These are phyloP conservation scores for Gossypium sturtianum DNA, from an alignment of 345 rosid genomes.

Conservation along the genomic window DNA sequence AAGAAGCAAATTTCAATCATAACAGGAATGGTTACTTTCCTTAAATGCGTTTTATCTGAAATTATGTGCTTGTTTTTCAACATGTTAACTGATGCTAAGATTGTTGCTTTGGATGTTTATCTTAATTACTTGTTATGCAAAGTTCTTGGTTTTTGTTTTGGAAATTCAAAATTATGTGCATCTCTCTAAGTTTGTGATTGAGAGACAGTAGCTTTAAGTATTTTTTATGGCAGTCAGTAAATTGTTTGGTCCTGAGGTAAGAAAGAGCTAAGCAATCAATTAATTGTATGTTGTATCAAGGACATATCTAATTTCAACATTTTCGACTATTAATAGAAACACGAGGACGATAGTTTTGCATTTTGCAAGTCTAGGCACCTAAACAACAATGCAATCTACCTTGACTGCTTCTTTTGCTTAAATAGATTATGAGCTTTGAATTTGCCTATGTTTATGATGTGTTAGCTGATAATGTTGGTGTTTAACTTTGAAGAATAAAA, in stretches of 20 bases:
- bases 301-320: neutral
- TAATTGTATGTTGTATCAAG: neutral
- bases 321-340: neutral
- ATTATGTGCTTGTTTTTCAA: neutral
- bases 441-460: conserved; percentile 4
- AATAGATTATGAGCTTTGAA: neutral
- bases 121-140: neutral
- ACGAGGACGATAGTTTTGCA: neutral
- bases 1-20: neutral
- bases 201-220: neutral
- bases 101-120: neutral
- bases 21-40: neutral
- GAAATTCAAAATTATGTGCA: neutral
- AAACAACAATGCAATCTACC: neutral
- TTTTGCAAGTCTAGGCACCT: neutral
- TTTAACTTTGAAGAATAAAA: neutral
- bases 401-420: neutral
- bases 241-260: neutral
- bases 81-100: neutral
- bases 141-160: neutral
- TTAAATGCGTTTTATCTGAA: neutral
- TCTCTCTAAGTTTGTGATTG: neutral
- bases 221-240: neutral
- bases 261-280: neutral
- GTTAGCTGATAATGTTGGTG: neutral